A percentile compares a stretch with the other conserved stretches of the same genome.
Evolutionary conservation across 495 filamentous ascomycete species (phyloP).

Genomic region (Podospora sp.): DNA sequence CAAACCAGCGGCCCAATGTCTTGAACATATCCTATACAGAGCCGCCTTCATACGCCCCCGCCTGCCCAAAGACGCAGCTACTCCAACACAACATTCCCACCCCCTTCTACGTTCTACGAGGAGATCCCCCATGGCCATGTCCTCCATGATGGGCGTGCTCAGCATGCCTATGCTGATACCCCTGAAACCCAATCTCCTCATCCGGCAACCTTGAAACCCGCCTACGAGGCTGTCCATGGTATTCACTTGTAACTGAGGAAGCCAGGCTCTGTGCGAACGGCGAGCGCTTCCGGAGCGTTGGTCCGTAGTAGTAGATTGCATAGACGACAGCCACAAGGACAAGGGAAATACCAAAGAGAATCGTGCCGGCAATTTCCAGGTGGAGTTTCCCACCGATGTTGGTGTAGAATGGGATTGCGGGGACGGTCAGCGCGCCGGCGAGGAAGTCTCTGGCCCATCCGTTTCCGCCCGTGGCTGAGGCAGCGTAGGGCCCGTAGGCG

Average conservation of each 20-base stretch:
- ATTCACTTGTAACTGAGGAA: slow-evolving; percentile 18
- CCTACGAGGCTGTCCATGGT: slow-evolving; percentile 17
- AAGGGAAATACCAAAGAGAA: slow-evolving; percentile 69
- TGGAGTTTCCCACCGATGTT: slow-evolving; percentile 61
- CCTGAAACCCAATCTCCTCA: slow-evolving; percentile 9
- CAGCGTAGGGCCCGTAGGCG: slow-evolving; percentile 75
- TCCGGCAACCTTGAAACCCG: slow-evolving; percentile 12
- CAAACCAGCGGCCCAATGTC: no score
- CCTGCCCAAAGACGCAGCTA: no score
- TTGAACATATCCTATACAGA: no score
- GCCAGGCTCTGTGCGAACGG: slow-evolving; percentile 74
- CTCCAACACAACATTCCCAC: no score
- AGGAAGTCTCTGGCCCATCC: slow-evolving; percentile 76
- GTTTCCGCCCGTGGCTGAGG: slow-evolving; percentile 77
- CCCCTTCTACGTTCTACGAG: background rate
- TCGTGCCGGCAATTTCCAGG: slow-evolving; percentile 70
- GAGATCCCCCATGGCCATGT: background rate
- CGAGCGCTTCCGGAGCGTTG: slow-evolving; percentile 65
- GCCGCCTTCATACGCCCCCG: no score
- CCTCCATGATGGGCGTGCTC: background rate
- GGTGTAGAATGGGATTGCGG: slow-evolving; percentile 69
- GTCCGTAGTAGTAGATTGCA: slow-evolving; percentile 77
- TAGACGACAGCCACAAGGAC: slow-evolving; percentile 74
- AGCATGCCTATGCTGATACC: background rate
- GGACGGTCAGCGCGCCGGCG: slow-evolving; percentile 75